phyloP scores from a whole-genome alignment of 1,284 basidiomycete species.

The Rhodofomes roseus region DNA sequence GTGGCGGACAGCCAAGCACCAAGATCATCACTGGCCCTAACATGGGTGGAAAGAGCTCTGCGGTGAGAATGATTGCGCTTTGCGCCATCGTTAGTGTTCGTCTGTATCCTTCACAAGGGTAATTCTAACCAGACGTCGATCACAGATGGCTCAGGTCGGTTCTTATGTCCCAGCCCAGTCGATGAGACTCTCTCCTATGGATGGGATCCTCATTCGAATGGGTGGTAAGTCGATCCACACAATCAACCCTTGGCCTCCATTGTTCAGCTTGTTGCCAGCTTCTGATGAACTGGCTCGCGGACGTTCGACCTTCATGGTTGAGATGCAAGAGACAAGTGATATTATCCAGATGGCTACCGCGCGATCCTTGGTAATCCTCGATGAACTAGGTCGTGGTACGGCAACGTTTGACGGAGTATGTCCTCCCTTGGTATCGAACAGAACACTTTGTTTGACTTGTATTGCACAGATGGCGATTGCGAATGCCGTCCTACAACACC shows the following conservation, averaged over 20 bases:
- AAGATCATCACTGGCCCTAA: slow-evolving; percentile 85
- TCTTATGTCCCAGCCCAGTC: slow-evolving; percentile 75
- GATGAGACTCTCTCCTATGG: slow-evolving; percentile 74
- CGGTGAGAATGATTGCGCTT: slow-evolving; percentile 71
- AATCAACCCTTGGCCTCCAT: not conserved
- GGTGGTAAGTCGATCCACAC: slow-evolving; percentile 52
- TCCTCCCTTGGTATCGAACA: slow-evolving; percentile 4
- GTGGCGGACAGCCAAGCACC: slow-evolving; percentile 47
- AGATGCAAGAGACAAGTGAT: slow-evolving; percentile 91
- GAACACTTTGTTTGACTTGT: not conserved
- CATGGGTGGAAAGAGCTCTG: slow-evolving; percentile 82
- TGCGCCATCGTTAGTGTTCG: slow-evolving; percentile 53
- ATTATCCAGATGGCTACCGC: slow-evolving; percentile 75
- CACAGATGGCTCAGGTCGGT: slow-evolving; percentile 46
- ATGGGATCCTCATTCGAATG: slow-evolving; percentile 86
- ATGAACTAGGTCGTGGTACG: slow-evolving; percentile 83
- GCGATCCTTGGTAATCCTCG: slow-evolving; percentile 80
- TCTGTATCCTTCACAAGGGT: not conserved
- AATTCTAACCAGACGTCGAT: not conserved
- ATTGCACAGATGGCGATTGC: slow-evolving; percentile 75
- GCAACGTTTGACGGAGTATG: slow-evolving; percentile 82
- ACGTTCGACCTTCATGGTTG: slow-evolving; percentile 93
- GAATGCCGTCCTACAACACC: slow-evolving; percentile 72
- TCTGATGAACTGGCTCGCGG: slow-evolving; percentile 83
- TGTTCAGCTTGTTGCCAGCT: slow-evolving; percentile 40